A percentile compares a stretch with the other conserved stretches of the same genome.
Conservation (phyloP, 208 protist species). For the Trypanosoma brucei region DNA sequence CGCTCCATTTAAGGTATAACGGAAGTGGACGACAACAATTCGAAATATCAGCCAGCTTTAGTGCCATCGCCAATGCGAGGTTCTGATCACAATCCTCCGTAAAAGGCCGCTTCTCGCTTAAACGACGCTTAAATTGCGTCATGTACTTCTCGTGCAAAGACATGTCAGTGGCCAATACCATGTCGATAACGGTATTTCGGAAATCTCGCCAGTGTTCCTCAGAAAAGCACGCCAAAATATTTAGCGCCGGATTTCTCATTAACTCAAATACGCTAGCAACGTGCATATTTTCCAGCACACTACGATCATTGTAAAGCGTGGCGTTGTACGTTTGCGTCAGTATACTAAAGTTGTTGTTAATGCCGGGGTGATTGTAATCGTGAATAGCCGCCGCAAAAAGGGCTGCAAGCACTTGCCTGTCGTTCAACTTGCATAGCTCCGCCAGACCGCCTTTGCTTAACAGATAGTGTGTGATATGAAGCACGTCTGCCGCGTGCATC, state of each 20-base stretch:
- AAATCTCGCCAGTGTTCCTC: slow-evolving; percentile 79
- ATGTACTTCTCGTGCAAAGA: slow-evolving; percentile 85
- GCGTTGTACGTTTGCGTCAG: slow-evolving; percentile 83
- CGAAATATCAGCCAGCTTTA: slow-evolving; percentile 95
- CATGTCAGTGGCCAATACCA: slow-evolving; percentile 95
- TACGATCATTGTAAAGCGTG: slow-evolving; percentile 93
- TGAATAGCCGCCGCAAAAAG: slow-evolving; percentile 93
- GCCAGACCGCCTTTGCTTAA: slow-evolving; percentile 63
- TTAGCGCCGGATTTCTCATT: slow-evolving; percentile 77
- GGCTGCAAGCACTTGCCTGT: slow-evolving; percentile 85
- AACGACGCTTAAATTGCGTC: slow-evolving; percentile 50
- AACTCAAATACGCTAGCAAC: slow-evolving; percentile 87
- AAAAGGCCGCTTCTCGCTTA: slow-evolving; percentile 61
- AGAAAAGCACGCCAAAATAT: slow-evolving; percentile 80
- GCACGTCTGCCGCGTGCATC: slow-evolving; percentile 90
- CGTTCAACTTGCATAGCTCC: slow-evolving; percentile 65
- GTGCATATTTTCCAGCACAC: slow-evolving; percentile 95
- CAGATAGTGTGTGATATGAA: slow-evolving; percentile 88
- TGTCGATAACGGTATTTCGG: slow-evolving; percentile 86
- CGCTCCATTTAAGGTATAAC: slow-evolving; percentile 89
- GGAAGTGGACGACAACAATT: slow-evolving; percentile 87
- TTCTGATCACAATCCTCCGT: slow-evolving; percentile 75
- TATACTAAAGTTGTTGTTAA: slow-evolving; percentile 92
- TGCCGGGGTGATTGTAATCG: slow-evolving; percentile 96
- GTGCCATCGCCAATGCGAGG: slow-evolving; percentile 81